Conservation (phyloP, 176 grass and related monocot species). For the Aegilops speltoides region DNA sequence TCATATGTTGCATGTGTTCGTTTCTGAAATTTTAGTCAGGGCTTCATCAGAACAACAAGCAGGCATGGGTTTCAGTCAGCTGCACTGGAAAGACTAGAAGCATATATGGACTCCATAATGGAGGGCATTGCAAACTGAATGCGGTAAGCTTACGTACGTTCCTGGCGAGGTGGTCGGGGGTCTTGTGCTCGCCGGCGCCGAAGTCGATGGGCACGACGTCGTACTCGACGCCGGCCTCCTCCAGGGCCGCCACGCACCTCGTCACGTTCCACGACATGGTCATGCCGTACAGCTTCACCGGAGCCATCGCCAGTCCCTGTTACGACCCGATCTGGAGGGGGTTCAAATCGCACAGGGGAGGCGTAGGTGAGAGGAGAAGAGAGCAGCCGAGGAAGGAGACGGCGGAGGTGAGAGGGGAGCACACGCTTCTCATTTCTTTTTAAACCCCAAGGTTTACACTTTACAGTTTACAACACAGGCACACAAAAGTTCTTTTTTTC, state of each 20-base stretch:
- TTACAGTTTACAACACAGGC: too few species aligned
- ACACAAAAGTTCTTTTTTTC: too few species aligned
- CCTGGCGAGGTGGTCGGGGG: constrained; percentile 53
- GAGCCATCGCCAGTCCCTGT: constrained; percentile 26
- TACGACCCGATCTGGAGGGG: too few species aligned
- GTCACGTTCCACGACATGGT: constrained; percentile 53
- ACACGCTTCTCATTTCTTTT: too few species aligned
- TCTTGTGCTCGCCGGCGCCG: constrained; percentile 60
- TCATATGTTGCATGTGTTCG: too few species aligned
- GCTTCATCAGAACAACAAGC: background rate
- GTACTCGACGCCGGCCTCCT: constrained; percentile 64
- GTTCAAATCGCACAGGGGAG: too few species aligned
- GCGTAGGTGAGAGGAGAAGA: too few species aligned
- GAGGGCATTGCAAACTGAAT: background rate
- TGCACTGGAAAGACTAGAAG: background rate
- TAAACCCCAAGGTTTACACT: too few species aligned
- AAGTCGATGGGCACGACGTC: constrained; percentile 60
- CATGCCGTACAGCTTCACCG: constrained; percentile 64
- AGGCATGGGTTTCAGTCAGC: background rate
- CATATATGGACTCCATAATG: too few species aligned
- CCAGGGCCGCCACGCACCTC: constrained; percentile 42
- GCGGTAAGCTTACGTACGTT: constrained; percentile 27
- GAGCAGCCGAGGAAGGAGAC: too few species aligned
- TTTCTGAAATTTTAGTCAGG: too few species aligned
- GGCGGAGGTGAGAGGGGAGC: too few species aligned